Base-by-base conservation (phyloP, 768 basidiomycete genomes). In the Termitomyces sp. region DNA sequence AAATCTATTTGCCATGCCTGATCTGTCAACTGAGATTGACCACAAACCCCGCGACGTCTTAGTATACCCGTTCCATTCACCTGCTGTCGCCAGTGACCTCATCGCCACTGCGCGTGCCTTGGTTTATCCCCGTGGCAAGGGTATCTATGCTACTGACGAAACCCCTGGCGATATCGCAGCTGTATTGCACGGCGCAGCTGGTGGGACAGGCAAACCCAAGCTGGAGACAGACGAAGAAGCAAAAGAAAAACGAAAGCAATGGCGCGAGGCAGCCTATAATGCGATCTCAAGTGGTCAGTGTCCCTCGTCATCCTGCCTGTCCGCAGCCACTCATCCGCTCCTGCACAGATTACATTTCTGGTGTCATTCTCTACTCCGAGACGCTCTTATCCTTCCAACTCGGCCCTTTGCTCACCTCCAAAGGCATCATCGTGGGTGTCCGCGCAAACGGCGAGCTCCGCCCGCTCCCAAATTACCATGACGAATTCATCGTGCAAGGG, bases 71-170 rank as follows among this genome's bases (percentile, higher is more conserved):
- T 66, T 72, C 63, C 77, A 79, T 57, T 73, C 74, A 18, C 67
- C 71, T 11, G 68, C 70, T 38, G 72, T 76, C 26, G 76, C 78
- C 4, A 65, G 71, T 46, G 72, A 76, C 57, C 66, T 82, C 56
- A 77, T 81, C 46, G 65, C 67, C 13, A 76, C 73, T 3, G 79
- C 80, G 9, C 67, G 71, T 22, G 73, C 75, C 7, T 65, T 81
- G 26, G 80, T 82, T 3, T 68, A 76, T 62, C 76, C 78, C 28
- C 73, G 72, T 18, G 79, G 79, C 33, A 80, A 75, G 66, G 80
- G 80, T 5, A 76, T 82, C 32, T 82, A 82, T 54, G 81, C 81
- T 11, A 81, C 80, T 9, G 81, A 82, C 59, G 79, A 82, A 60
- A 70, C 76, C 18, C 74, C 77, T n/a, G 72, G 77, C 24, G 73